phyloP scores from a whole-genome alignment of 2,329 filamentous ascomycete species.

The Penicillium sp. region DNA sequence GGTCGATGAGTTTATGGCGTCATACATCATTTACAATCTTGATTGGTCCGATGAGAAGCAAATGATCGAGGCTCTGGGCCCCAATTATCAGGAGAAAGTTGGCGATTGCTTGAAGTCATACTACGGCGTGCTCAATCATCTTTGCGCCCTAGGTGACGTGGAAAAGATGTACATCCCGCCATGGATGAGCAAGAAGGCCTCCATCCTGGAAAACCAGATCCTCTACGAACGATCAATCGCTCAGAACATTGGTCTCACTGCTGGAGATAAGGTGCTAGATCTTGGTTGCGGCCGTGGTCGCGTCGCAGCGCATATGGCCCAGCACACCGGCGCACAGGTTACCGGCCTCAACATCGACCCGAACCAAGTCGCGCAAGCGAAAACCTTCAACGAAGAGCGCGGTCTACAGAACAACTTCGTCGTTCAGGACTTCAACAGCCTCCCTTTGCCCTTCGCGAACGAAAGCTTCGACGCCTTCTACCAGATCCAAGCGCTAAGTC shows the following conservation, averaged over 20 bases:
- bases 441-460: slow-evolving; percentile 54
- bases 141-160: slow-evolving; percentile 57
- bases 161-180: slow-evolving; percentile 61
- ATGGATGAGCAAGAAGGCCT: slow-evolving; percentile 52
- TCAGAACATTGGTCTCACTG: slow-evolving; percentile 46
- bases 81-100: slow-evolving; percentile 52
- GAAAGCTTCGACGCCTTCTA: slow-evolving; percentile 54
- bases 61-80: slow-evolving; percentile 51
- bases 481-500: slow-evolving; percentile 60
- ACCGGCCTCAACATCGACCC: slow-evolving; percentile 58
- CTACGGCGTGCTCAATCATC: slow-evolving; percentile 56
- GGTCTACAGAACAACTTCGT: slow-evolving; percentile 51
- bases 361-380: slow-evolving; percentile 52
- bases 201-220: slow-evolving; percentile 54
- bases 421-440: slow-evolving; percentile 53
- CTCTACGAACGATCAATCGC: slow-evolving; percentile 55
- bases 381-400: slow-evolving; percentile 45
- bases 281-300: slow-evolving; percentile 56
- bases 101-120: slow-evolving; percentile 55
- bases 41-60: slow-evolving; percentile 54
- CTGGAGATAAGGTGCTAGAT: slow-evolving; percentile 52
- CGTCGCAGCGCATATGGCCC: slow-evolving; percentile 56
- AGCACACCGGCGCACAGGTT: slow-evolving; percentile 48
- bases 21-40: slow-evolving; percentile 58
- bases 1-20: slow-evolving; percentile 58